Evolutionary conservation across 306 rosid species (phyloP), one percentile per base, ranked within the genome.

Genomic region (Fagus crenata): DNA sequence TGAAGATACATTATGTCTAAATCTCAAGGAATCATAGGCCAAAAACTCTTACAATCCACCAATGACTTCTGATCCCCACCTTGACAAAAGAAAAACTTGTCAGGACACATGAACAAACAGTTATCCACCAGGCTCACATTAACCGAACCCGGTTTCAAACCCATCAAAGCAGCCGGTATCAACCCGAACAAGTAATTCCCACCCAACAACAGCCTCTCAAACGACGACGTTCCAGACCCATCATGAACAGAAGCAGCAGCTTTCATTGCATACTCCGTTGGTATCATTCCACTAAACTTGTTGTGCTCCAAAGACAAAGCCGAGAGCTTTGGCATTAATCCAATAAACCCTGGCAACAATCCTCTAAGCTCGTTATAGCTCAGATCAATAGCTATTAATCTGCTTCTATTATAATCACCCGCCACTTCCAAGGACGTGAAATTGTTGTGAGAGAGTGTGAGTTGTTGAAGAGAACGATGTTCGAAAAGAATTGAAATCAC

Each of bases 221-320:
- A 83, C 37, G 86, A 84, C 1, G 89, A 83, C 1, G 78, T 63
- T 22, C 93, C 96, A 0, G 64, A 2, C 1, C 37, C 78, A 2
- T 3, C 14, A 0, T 95, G 95, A 33, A 75, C 39, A 31, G 79
- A 92, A 12, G 83, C 83, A 31, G 79, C 93, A 12, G 83, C 83
- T 58, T 88, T 92, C 74, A 92, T 7, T 7, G 97, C 98, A 40
- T 89, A 92, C 77, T 73, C 88, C 18, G 72, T 81, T 65, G 98
- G 98, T 37, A 94, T 89, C 86, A 85, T 75, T 5, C 97, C 98
- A 1, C 77, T 86, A 39, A 92, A 84, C 81, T 49, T 71, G 77
- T 94, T 94, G 77, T 92, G 87, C 86, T 90, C 96, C 35, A 89
- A 55, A 0, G 98, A 86, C 35, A 92, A 13, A n/a, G 98, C 91